phyloP scores from a whole-genome alignment of 345 rosid species.

The Limnanthes douglasii region DNA sequence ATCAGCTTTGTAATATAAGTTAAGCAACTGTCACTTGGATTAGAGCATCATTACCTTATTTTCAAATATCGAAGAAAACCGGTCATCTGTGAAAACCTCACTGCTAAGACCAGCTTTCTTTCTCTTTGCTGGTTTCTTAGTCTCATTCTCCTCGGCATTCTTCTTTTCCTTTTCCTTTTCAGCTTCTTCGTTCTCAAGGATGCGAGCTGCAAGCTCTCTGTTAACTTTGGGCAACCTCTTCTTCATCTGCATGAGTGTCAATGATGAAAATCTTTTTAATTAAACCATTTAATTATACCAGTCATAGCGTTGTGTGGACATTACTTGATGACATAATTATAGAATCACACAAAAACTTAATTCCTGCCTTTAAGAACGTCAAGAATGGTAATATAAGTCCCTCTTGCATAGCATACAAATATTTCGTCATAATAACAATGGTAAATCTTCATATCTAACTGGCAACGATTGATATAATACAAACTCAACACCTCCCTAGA shows the following conservation, averaged over 20 bases:
- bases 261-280: background rate
- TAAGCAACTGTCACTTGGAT: background rate
- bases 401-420: no score
- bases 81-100: constrained; percentile 35
- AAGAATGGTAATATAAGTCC: no score
- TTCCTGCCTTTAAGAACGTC: no score
- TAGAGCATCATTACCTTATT: constrained; percentile 31
- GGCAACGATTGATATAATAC: no score
- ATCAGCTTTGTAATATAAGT: no score
- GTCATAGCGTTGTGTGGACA: constrained; percentile 8
- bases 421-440: no score
- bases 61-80: constrained; percentile 41
- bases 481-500: no score
- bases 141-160: constrained; percentile 29
- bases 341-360: no score
- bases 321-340: background rate
- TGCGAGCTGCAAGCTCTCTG: constrained; percentile 40
- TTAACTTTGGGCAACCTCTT: constrained; percentile 70
- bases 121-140: constrained; percentile 53
- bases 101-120: constrained; percentile 38
- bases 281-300: no score
- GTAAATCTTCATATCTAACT: no score
- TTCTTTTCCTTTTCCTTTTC: constrained; percentile 37
- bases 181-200: constrained; percentile 38
- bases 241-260: constrained; percentile 30